These are phyloP conservation scores for Rhexocercosporidium sp. DNA, from an alignment of 2,329 filamentous ascomycete genomes.

Conservation along the genomic window DNA sequence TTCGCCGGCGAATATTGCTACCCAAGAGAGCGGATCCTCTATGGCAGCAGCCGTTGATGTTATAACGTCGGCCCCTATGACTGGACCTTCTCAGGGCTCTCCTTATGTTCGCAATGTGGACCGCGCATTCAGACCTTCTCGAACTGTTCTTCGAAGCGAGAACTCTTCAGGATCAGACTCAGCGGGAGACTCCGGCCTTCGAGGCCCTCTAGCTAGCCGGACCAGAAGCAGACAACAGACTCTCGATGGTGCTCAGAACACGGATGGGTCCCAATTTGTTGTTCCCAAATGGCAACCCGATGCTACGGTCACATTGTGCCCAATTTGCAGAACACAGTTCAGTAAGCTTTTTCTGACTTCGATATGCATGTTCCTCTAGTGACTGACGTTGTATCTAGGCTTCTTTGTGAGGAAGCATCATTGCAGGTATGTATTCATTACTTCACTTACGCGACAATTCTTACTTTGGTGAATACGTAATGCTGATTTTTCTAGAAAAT, in stretches of 20 bases:
- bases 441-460: not conserved
- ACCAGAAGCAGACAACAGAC: slow-evolving; percentile 2
- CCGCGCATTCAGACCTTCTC: not conserved
- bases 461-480: slow-evolving; percentile 14
- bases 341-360: slow-evolving; percentile 46
- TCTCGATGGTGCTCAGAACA: not conserved
- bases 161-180: slow-evolving; percentile 7
- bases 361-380: not conserved
- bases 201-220: not conserved
- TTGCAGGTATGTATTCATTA: slow-evolving; percentile 66
- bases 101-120: not conserved
- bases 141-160: not conserved
- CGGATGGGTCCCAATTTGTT: slow-evolving; percentile 50
- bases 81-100: not conserved
- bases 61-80: not conserved
- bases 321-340: slow-evolving; percentile 82
- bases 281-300: slow-evolving; percentile 90
- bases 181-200: not conserved
- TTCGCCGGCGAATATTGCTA: not conserved
- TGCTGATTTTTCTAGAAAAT: slow-evolving; percentile 65
- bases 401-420: slow-evolving; percentile 90
- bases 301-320: slow-evolving; percentile 78
- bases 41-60: not conserved
- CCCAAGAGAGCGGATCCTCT: not conserved
- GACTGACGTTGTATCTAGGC: slow-evolving; percentile 42